phyloP scores from a whole-genome alignment of 768 basidiomycete species.

The Tricholoma bakamatsutake region DNA sequence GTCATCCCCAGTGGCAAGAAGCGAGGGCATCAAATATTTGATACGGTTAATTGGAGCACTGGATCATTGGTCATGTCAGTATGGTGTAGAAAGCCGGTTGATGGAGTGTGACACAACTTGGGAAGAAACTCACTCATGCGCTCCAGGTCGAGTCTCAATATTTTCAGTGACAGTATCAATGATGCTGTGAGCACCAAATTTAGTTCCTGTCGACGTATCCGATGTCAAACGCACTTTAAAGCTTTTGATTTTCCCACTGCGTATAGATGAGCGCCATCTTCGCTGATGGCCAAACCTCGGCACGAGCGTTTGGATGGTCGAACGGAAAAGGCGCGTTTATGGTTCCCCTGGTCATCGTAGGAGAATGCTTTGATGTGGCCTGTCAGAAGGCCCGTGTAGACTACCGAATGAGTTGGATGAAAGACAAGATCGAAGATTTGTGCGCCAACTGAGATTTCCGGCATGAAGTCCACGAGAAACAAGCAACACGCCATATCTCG shows the following conservation, averaged over 20 bases:
- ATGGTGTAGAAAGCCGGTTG: conserved; percentile 1
- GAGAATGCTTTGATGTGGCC: conserved; percentile 79
- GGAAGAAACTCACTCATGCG: conserved; percentile 58
- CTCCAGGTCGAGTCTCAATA: conserved; percentile 40
- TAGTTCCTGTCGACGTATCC: conserved; percentile 8
- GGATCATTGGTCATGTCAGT: conserved; percentile 29
- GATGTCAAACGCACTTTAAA: conserved; percentile 54
- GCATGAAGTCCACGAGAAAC: conserved; percentile 26
- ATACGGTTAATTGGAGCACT: conserved; percentile 88
- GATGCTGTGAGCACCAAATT: conserved; percentile 34
- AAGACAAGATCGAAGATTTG: conserved; percentile 91
- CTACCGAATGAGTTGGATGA: conserved; percentile 65
- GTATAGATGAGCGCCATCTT: conserved; percentile 65
- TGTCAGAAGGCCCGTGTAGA: conserved; percentile 75
- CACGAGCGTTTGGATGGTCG: conserved; percentile 82
- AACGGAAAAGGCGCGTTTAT: conserved; percentile 51
- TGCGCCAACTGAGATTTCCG: conserved; percentile 62
- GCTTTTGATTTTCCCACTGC: conserved; percentile 79
- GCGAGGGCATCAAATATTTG: conserved; percentile 59
- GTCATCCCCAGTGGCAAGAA: conserved; percentile 86
- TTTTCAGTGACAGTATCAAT: conserved; percentile 61
- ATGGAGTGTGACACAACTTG: conserved; percentile 3
- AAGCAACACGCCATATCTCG: neutral
- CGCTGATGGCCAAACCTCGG: conserved; percentile 62
- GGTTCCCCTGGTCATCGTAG: conserved; percentile 67